These are phyloP conservation scores for Emmonsiellopsis sp. DNA, from an alignment of 2,329 filamentous ascomycete species.

Conservation along the genomic window DNA sequence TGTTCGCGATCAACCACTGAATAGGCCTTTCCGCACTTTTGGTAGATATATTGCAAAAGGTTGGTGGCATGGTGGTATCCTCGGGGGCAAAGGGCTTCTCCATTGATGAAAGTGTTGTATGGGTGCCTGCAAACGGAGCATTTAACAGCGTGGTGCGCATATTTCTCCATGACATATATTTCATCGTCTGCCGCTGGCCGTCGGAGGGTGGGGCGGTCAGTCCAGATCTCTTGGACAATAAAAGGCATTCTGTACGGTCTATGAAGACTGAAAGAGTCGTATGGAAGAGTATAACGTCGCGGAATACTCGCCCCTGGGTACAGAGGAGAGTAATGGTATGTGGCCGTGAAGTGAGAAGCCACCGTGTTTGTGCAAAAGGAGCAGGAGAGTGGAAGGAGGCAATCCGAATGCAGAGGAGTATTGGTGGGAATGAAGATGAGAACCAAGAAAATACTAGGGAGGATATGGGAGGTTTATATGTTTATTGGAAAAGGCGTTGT, in stretches of 20 bases:
- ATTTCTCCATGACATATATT: constrained; percentile 24
- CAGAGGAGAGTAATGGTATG: background rate
- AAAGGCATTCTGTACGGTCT: constrained; percentile 41
- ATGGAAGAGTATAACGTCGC: background rate
- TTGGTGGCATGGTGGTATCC: constrained; percentile 23
- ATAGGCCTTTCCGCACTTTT: constrained; percentile 27
- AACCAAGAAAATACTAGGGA: background rate
- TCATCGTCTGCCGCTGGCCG: constrained; percentile 23
- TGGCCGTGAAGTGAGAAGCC: background rate
- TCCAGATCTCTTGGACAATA: constrained; percentile 12
- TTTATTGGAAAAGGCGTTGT: background rate
- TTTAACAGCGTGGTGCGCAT: constrained; percentile 23
- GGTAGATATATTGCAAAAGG: constrained; percentile 27
- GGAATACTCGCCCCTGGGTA: background rate
- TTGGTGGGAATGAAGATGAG: background rate
- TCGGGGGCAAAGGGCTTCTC: constrained; percentile 22
- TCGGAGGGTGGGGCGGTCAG: constrained; percentile 10
- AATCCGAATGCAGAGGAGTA: too few species aligned
- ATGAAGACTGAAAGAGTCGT: background rate
- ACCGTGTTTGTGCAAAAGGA: background rate
- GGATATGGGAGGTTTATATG: background rate
- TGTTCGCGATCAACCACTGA: constrained; percentile 34
- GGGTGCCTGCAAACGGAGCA: constrained; percentile 25
- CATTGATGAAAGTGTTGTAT: constrained; percentile 17
- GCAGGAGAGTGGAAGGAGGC: too few species aligned